Conservation (phyloP, 495 filamentous ascomycete species). For the Chaetomium fimeti region DNA sequence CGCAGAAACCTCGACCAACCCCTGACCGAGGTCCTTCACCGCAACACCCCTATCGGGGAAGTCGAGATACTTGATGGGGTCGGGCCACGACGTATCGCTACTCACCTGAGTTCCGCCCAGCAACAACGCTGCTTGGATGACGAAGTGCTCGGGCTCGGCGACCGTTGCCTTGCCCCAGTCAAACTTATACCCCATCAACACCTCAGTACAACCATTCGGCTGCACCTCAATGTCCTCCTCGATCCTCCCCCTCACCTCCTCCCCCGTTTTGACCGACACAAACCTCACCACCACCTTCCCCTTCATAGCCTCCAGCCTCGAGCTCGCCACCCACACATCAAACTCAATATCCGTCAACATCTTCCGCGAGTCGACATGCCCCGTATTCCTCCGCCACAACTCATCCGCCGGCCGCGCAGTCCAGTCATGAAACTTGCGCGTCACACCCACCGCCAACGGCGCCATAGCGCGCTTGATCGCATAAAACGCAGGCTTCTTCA, state of each 20-base stretch:
- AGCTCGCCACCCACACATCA: conserved; percentile 71
- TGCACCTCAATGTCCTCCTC: conserved; percentile 49
- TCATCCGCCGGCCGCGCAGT: conserved; percentile 42
- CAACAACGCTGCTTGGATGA: conserved; percentile 52
- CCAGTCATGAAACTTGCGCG: conserved; percentile 61
- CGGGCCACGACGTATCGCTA: conserved; percentile 71
- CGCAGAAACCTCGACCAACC: conserved; percentile 34
- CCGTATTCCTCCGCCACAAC: conserved; percentile 35
- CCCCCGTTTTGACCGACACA: conserved; percentile 63
- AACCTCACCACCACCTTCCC: conserved; percentile 60
- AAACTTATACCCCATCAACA: conserved; percentile 43
- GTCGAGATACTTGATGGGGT: conserved; percentile 77
- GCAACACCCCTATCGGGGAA: conserved; percentile 47
- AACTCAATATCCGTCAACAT: conserved; percentile 51
- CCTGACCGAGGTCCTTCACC: conserved; percentile 13
- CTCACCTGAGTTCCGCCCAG: conserved; percentile 50
- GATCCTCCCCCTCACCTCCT: conserved; percentile 48
- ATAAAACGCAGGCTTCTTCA: conserved; percentile 76
- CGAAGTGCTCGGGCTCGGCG: conserved; percentile 40
- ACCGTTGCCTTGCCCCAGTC: conserved; percentile 41
- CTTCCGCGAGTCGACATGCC: conserved; percentile 50
- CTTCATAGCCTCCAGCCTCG: conserved; percentile 40
- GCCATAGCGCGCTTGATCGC: conserved; percentile 67
- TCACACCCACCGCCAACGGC: conserved; percentile 65
- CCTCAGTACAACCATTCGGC: conserved; percentile 66